Evolutionary conservation across 2,329 filamentous ascomycete species (phyloP).

Genomic region (Pseudocercospora macadamiae): DNA sequence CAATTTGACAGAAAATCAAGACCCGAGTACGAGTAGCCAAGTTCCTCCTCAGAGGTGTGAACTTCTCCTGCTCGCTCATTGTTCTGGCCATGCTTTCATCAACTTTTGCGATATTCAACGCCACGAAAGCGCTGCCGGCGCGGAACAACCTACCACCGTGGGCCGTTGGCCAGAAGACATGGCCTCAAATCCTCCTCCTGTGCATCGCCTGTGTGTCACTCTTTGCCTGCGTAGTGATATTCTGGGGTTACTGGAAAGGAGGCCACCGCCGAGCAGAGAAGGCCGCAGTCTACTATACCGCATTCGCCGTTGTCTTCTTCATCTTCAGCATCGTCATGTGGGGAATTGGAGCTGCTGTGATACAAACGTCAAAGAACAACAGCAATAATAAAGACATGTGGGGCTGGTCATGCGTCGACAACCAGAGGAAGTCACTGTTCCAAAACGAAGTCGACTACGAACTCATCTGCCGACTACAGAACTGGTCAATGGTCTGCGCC

Average conservation of each 20-base stretch:
- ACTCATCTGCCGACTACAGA: conserved; percentile 89
- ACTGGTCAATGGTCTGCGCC: conserved; percentile 94
- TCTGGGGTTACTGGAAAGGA: conserved; percentile 83
- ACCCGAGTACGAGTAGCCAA: conserved; percentile 89
- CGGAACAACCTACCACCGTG: conserved; percentile 84
- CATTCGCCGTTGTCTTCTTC: conserved; percentile 92
- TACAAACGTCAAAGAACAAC: conserved; percentile 76
- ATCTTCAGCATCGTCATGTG: conserved; percentile 91
- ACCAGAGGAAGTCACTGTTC: conserved; percentile 74
- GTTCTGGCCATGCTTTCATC: conserved; percentile 86
- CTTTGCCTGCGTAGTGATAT: conserved; percentile 74
- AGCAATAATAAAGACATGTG: conserved; percentile 85
- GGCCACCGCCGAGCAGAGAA: conserved; percentile 90
- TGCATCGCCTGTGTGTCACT: conserved; percentile 80
- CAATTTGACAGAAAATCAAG: conserved; percentile 76
- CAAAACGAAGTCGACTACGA: conserved; percentile 81
- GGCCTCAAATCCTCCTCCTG: conserved; percentile 88
- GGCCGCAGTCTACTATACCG: conserved; percentile 90
- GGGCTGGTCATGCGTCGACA: conserved; percentile 97
- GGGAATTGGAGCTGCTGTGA: conserved; percentile 79
- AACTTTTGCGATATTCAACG: conserved; percentile 91
- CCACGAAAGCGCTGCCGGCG: conserved; percentile 72
- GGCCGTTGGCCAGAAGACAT: conserved; percentile 76
- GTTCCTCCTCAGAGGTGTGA: conserved; percentile 90
- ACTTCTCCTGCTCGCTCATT: conserved; percentile 95